Base-by-base conservation (phyloP, 306 rosid species). In the Urtica urens region DNA sequence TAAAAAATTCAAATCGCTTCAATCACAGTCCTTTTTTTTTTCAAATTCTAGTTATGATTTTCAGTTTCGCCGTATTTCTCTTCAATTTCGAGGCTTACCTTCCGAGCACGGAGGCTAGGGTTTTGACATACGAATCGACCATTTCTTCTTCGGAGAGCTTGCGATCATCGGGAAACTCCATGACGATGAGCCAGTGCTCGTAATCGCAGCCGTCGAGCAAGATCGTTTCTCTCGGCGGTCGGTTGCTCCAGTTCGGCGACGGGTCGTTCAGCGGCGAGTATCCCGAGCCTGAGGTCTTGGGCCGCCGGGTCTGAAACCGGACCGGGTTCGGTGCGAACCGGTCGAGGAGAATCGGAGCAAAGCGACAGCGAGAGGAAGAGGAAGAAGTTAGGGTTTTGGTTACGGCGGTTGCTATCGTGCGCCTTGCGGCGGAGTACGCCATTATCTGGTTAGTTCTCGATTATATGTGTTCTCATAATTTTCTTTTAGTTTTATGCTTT, bases 121-220 rank as follows among this genome's bases (percentile, higher is more conserved):
- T 90, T 72, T 79, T 75, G 60, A 90, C 85, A 41, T 90, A 90
- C 27, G 82, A 1, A 12, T 67, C 48, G 29, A 90, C 57, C 97
- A 90, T 90, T 46, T 79, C 85, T 16, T 79, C 85, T 20, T 90
- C 97, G 7, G 94, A 74, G 59, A 85, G 95, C 61, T 81, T 84
- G 5, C 79, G 76, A 14, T 73, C 53, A 1, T 63, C 48, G 0
- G 87, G 66, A 59, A 84, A 90, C 67, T 84, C 97, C 85, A 90
- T 53, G 20, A 84, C 74, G 18, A 88, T 66, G 45, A 88, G 93
- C 97, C 97, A 84, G 51, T 88, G 97, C 65, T 88, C 86, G 66
- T 84, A 84, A 39, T 88, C 97, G 39, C 97, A 88, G 41, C 97
- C 97, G 62, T 81, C 90, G 3, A 88, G 90, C 27, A 88, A 82